Evolutionary conservation across 139 green algal genomes (phyloP).

Genomic region (Tetraselmis chui): DNA sequence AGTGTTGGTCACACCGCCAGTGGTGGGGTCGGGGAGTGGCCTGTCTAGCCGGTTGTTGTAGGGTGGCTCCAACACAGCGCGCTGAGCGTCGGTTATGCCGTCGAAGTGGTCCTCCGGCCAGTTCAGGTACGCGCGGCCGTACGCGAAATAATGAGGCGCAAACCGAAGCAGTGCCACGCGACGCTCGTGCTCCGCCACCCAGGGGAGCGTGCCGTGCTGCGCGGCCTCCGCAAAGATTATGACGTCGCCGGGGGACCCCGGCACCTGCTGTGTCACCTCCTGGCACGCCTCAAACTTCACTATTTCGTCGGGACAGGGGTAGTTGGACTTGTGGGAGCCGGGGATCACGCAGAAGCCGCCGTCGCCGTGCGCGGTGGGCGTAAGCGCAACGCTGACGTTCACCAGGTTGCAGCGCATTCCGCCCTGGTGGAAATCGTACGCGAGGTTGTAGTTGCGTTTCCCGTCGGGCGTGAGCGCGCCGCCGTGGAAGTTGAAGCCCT

Average conservation of each 20-base stretch:
- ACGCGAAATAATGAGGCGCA: slow-evolving; percentile 10
- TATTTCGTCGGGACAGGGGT: slow-evolving; percentile 7
- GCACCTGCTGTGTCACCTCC: slow-evolving; percentile 6
- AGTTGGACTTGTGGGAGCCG: slow-evolving; percentile 23
- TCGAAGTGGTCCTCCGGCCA: slow-evolving; percentile 16
- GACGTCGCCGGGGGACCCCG: slow-evolving; percentile 11
- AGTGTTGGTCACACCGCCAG: not conserved
- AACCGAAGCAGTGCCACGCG: slow-evolving; percentile 19
- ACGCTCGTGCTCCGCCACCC: slow-evolving; percentile 8
- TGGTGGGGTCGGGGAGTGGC: not conserved
- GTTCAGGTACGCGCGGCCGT: slow-evolving; percentile 15
- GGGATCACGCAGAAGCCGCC: slow-evolving; percentile 17
- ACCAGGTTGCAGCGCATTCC: not conserved
- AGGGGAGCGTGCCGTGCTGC: slow-evolving; percentile 24
- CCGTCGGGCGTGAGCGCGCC: not conserved
- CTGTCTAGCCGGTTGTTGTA: slow-evolving; percentile 14
- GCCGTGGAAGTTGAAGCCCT: not conserved
- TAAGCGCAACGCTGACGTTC: not conserved
- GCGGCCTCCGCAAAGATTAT: slow-evolving; percentile 19
- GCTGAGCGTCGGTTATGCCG: slow-evolving; percentile 16
- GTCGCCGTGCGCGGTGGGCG: slow-evolving; percentile 8
- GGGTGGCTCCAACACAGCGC: slow-evolving; percentile 17
- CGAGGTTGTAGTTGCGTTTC: not conserved
- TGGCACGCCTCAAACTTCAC: slow-evolving; percentile 6
- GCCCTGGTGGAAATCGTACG: not conserved